A percentile compares a stretch with the other conserved stretches of the same genome.
Evolutionary conservation across 257 asterid genomes (phyloP).

Genomic region (Mitragyna speciosa): DNA sequence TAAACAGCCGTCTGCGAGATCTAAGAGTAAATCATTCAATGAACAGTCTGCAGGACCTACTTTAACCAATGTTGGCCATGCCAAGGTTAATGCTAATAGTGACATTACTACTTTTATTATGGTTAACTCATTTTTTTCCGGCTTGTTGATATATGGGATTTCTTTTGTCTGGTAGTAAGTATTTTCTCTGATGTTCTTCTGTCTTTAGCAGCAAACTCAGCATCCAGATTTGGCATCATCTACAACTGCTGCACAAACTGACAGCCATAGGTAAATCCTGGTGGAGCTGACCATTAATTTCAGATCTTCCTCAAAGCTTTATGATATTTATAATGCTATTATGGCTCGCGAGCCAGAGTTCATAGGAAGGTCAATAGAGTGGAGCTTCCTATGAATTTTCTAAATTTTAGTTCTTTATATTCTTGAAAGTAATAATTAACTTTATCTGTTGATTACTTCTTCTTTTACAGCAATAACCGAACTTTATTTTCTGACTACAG

Average conservation of each 20-base stretch:
- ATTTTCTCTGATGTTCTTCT: conserved; percentile 15
- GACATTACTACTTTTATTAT: not conserved
- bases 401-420: not conserved
- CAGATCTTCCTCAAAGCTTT: not conserved
- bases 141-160: conserved; percentile 7
- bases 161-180: conserved; percentile 7
- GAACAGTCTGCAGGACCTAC: conserved; percentile 21
- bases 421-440: not conserved
- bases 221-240: conserved; percentile 25
- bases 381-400: not conserved
- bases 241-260: conserved; percentile 26
- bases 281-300: not conserved
- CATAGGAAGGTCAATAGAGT: conserved; percentile 1
- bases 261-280: conserved; percentile 30
- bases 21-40: conserved; percentile 35
- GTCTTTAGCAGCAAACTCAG: conserved; percentile 36
- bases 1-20: conserved; percentile 23
- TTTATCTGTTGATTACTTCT: conserved; percentile 4
- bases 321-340: not conserved
- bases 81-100: conserved; percentile 23
- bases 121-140: not conserved
- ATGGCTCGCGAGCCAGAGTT: not conserved
- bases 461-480: conserved; percentile 12
- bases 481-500: conserved; percentile 30
- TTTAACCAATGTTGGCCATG: conserved; percentile 19